Conservation (phyloP, 192 early-diverging fungal species). For the Umbelopsis isabellina region DNA sequence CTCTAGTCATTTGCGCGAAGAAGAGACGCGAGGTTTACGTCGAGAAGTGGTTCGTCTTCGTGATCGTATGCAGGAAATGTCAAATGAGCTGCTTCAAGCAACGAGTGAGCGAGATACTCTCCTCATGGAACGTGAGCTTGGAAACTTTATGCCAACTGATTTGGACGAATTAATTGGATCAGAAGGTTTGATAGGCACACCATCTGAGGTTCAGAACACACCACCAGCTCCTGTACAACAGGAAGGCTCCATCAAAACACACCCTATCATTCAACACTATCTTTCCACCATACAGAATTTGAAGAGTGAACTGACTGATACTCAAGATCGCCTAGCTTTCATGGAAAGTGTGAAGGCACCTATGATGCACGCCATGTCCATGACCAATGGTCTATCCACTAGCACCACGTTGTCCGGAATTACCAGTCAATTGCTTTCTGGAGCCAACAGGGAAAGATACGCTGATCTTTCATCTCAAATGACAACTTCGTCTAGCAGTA, state of each 20-base stretch:
- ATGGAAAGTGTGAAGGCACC: constrained; percentile 26
- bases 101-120: constrained; percentile 57
- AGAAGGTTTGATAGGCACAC: constrained; percentile 13
- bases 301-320: constrained; percentile 39
- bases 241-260: constrained; percentile 23
- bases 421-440: not conserved
- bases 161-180: constrained; percentile 33
- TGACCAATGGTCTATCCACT: constrained; percentile 4
- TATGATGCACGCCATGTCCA: constrained; percentile 14
- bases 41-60: constrained; percentile 50
- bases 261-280: constrained; percentile 42
- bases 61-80: constrained; percentile 48
- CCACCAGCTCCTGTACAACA: not conserved
- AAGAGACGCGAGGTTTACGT: constrained; percentile 44
- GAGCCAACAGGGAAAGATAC: not conserved
- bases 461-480: not conserved
- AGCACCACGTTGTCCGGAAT: constrained; percentile 1
- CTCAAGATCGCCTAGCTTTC: constrained; percentile 33
- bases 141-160: constrained; percentile 34
- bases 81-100: constrained; percentile 43
- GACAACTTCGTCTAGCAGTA: not conserved
- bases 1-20: constrained; percentile 36
- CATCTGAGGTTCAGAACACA: constrained; percentile 14
- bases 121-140: constrained; percentile 49
- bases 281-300: constrained; percentile 41